These are phyloP conservation scores for Penicillium sp. DNA, from an alignment of 2,329 filamentous ascomycete genomes.

Conservation along the genomic window DNA sequence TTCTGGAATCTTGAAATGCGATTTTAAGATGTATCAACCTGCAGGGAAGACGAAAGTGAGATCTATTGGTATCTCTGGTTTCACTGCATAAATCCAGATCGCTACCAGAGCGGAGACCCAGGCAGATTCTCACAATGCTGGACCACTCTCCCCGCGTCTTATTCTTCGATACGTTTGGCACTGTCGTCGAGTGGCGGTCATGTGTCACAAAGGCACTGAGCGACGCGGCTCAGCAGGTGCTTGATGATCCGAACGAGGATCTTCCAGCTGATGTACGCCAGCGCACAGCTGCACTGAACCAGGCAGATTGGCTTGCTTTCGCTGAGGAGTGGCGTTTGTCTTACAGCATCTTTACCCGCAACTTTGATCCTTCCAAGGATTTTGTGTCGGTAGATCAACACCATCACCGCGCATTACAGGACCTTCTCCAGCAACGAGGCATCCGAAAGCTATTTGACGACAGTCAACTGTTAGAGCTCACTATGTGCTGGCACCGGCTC, in stretches of 20 bases:
- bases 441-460: slow-evolving; percentile 62
- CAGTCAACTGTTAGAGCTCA: slow-evolving; percentile 60
- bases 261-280: slow-evolving; percentile 50
- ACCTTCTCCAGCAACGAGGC: slow-evolving; percentile 57
- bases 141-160: slow-evolving; percentile 23
- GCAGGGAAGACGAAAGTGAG: background rate
- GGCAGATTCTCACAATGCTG: slow-evolving; percentile 20
- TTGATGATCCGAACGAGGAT: slow-evolving; percentile 48
- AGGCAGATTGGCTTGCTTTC: slow-evolving; percentile 63
- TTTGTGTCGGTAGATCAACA: slow-evolving; percentile 75
- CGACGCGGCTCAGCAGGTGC: slow-evolving; percentile 49
- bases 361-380: slow-evolving; percentile 34
- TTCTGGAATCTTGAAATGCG: background rate
- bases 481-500: slow-evolving; percentile 70
- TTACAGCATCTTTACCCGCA: slow-evolving; percentile 63
- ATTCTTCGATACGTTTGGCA: slow-evolving; percentile 48
- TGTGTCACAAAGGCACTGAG: slow-evolving; percentile 63
- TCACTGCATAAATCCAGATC: background rate
- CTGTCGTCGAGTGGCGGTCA: slow-evolving; percentile 75
- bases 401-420: slow-evolving; percentile 62
- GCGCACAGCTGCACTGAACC: slow-evolving; percentile 53
- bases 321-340: slow-evolving; percentile 69
- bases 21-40: background rate
- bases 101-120: background rate
- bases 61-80: background rate